phyloP scores from a whole-genome alignment of 495 filamentous ascomycete genomes.

The Aspergillus egyptiacus region DNA sequence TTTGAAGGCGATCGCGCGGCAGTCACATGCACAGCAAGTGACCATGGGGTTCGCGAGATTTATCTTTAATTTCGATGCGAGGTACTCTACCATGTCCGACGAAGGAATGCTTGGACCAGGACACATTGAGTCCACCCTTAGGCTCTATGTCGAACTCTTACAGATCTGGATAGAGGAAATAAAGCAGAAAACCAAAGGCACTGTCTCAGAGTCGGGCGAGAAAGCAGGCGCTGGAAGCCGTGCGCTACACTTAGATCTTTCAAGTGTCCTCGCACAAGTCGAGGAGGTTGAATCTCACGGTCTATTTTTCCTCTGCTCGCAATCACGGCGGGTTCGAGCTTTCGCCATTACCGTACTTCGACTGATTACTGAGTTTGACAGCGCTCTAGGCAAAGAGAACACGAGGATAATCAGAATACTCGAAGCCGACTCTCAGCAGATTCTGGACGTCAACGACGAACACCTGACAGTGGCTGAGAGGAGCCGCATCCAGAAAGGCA shows the following conservation, averaged over 20 bases:
- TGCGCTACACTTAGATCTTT: constrained; percentile 74
- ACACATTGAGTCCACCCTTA: constrained; percentile 91
- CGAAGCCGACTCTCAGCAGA: constrained; percentile 79
- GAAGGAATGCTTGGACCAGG: constrained; percentile 92
- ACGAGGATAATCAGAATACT: constrained; percentile 83
- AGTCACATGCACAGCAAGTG: constrained; percentile 90
- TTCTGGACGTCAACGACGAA: constrained; percentile 90
- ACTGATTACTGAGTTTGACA: constrained; percentile 90
- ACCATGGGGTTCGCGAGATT: constrained; percentile 95
- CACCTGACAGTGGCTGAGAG: constrained; percentile 87
- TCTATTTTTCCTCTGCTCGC: constrained; percentile 96
- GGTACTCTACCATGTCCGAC: constrained; percentile 96
- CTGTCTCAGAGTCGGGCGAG: constrained; percentile 56
- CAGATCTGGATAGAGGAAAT: constrained; percentile 98
- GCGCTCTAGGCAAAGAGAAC: constrained; percentile 73
- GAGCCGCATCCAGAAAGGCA: constrained; percentile 84
- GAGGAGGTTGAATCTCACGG: constrained; percentile 97
- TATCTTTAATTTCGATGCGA: constrained; percentile 96
- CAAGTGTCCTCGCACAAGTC: constrained; percentile 81
- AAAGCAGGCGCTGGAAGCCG: constrained; percentile 49
- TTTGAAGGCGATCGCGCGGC: constrained; percentile 87
- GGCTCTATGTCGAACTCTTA: constrained; percentile 87
- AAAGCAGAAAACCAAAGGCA: constrained; percentile 73
- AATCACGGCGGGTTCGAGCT: constrained; percentile 78
- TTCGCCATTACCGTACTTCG: constrained; percentile 90